Conservation (phyloP, 1,139 yeast species). For the Suhomyces yuchorum region DNA sequence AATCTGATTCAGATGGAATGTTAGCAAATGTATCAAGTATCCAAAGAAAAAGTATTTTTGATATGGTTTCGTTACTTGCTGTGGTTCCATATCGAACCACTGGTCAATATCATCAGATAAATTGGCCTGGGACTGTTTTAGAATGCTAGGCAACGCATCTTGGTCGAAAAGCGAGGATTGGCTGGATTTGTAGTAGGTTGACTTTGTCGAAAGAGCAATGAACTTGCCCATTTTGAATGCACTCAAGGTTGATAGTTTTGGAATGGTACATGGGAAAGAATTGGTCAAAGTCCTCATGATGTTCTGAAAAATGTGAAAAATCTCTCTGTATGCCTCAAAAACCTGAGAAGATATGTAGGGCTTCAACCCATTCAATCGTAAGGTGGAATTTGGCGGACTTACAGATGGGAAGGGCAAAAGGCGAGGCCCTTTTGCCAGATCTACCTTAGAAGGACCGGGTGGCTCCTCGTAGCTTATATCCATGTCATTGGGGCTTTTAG, state of each 20-base stretch:
- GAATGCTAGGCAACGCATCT: conserved; percentile 27
- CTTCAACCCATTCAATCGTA: conserved; percentile 29
- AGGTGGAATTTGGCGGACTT: conserved; percentile 27
- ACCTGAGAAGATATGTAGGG: conserved; percentile 32
- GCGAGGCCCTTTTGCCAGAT: not conserved
- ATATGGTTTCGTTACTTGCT: conserved; percentile 22
- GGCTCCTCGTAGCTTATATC: conserved; percentile 7
- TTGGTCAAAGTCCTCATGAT: conserved; percentile 23
- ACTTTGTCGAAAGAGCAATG: conserved; percentile 36
- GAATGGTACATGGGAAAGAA: conserved; percentile 4
- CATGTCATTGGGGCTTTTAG: conserved; percentile 1
- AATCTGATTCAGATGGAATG: conserved; percentile 35
- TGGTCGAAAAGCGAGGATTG: conserved; percentile 38
- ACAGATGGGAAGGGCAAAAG: conserved; percentile 8
- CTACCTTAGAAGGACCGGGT: not conserved
- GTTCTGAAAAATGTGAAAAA: conserved; percentile 32
- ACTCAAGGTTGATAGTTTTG: conserved; percentile 32
- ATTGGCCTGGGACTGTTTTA: conserved; percentile 23
- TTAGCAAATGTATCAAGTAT: conserved; percentile 37
- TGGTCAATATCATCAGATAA: conserved; percentile 39
- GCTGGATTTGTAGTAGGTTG: conserved; percentile 38
- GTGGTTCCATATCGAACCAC: conserved; percentile 42
- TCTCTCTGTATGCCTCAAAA: conserved; percentile 32
- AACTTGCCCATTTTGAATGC: conserved; percentile 36
- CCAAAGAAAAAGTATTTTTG: conserved; percentile 34